Evolutionary conservation across 306 rosid genomes (phyloP).

Genomic region (Datisca glomerata): DNA sequence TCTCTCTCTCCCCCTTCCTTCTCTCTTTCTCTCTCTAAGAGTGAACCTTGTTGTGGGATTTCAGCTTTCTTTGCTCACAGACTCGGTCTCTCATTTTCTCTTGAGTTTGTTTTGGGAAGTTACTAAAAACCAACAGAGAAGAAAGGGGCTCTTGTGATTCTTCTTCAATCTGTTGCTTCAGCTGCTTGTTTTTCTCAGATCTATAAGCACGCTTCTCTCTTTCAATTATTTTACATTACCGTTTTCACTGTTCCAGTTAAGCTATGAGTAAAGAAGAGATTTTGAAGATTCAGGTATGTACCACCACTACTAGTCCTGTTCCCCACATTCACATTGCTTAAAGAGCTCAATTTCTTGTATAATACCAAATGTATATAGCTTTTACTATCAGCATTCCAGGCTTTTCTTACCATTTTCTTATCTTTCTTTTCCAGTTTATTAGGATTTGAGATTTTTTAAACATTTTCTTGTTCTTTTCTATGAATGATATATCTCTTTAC

Average conservation of each 20-base stretch:
- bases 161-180: conserved; percentile 9
- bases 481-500: not conserved
- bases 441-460: conserved; percentile 7
- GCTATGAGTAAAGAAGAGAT: conserved; percentile 81
- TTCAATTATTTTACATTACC: not conserved
- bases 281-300: conserved; percentile 91
- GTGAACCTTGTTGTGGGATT: conserved; percentile 21
- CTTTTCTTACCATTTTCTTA: too few species aligned
- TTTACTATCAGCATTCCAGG: too few species aligned
- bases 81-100: conserved; percentile 13
- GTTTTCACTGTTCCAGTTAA: not conserved
- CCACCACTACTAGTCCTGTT: too few species aligned
- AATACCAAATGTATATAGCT: too few species aligned
- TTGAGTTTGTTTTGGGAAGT: conserved; percentile 19
- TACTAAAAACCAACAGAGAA: conserved; percentile 10
- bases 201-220: conserved; percentile 12
- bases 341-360: too few species aligned
- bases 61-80: conserved; percentile 28
- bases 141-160: conserved; percentile 5
- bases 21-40: conserved; percentile 15
- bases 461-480: not conserved
- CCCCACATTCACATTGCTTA: too few species aligned
- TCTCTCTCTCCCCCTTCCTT: conserved; percentile 5
- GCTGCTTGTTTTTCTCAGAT: conserved; percentile 27
- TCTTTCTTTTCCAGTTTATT: too few species aligned